Base-by-base conservation (phyloP, 495 filamentous ascomycete species). In the Talaromyces nanjingensis region DNA sequence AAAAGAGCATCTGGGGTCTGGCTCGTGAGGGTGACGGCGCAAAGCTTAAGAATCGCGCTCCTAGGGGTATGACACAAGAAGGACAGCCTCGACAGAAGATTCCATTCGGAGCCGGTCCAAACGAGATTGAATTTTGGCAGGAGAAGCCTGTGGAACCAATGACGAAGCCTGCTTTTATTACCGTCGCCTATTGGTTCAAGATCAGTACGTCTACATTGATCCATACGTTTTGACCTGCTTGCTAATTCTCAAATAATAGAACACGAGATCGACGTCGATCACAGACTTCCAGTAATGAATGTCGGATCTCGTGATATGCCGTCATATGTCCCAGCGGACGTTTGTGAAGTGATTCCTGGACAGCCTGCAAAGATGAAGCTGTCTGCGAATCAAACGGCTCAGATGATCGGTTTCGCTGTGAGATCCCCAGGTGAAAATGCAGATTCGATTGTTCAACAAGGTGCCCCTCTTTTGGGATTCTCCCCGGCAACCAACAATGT, bases 391-490 rank as follows among this genome's bases (percentile, higher is more conserved):
- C 87, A 90, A 66, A 86, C 84, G 0, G 72, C 77, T 0, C 54
- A 71, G 0, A 92, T 92, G 84, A 83, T 90, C 42, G 68, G 67
- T 2, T 88, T 91, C 68, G 86, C 90, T 5, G 87, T 84, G 60
- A 81, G 89, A 6, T 68, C 71, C 1, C 87, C 90, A 0, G 77
- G 74, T 1, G 72, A 77, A 27, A 93, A 93, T 66, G 88, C 84
- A 0, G 61, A 74, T 6, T 87, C 86, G 0, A 87, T 94, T 65
- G 74, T 78, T 0, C 73, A 68, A 0, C 71, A 80, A 8, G 89
- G 84, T 4, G 75, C 77, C 1, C 56, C 65, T 0, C 70, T 85
- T 18, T 72, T 85, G 49, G 77, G 81, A 14, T 60, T 86, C 6
- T 29, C 24, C 0, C 66, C 73, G 8, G 69, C 73, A 12, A 56